These are phyloP conservation scores for Tillandsia leiboldiana DNA, from an alignment of 176 grass and related monocot species.

Conservation along the genomic window DNA sequence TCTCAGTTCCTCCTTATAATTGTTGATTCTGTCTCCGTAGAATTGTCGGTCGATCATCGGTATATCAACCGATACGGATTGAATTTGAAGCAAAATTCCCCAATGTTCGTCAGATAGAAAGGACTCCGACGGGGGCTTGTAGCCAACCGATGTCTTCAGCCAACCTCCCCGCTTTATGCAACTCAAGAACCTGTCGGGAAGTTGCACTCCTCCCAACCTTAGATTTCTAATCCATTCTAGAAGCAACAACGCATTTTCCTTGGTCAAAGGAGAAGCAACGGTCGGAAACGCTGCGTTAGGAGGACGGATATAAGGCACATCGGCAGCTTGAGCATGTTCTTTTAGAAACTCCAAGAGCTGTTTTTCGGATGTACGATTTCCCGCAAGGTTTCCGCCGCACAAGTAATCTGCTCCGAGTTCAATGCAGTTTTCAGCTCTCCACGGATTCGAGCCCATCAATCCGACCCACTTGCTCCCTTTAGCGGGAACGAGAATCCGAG, in stretches of 20 bases:
- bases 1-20: slow-evolving; percentile 40
- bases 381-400: slow-evolving; percentile 22
- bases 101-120: slow-evolving; percentile 40
- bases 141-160: slow-evolving; percentile 52
- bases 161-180: slow-evolving; percentile 44
- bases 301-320: slow-evolving; percentile 50
- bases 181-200: slow-evolving; percentile 32
- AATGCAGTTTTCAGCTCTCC: slow-evolving; percentile 31
- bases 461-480: slow-evolving; percentile 55
- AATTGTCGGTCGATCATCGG: slow-evolving; percentile 50
- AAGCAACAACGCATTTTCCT: slow-evolving; percentile 53
- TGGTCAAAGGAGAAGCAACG: slow-evolving; percentile 33
- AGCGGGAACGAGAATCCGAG: slow-evolving; percentile 46
- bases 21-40: slow-evolving; percentile 28
- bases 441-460: slow-evolving; percentile 58
- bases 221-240: slow-evolving; percentile 54
- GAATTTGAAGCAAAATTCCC: slow-evolving; percentile 44
- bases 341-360: slow-evolving; percentile 33
- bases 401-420: slow-evolving; percentile 47
- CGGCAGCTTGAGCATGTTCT: slow-evolving; percentile 14
- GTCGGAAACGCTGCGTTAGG: slow-evolving; percentile 34
- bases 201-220: not conserved
- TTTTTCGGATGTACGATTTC: slow-evolving; percentile 25
- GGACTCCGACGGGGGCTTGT: slow-evolving; percentile 46
- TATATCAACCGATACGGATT: slow-evolving; percentile 44